Evolutionary conservation across 805 yeast species (phyloP).

Genomic region (Nakazawaea anatomiae): DNA sequence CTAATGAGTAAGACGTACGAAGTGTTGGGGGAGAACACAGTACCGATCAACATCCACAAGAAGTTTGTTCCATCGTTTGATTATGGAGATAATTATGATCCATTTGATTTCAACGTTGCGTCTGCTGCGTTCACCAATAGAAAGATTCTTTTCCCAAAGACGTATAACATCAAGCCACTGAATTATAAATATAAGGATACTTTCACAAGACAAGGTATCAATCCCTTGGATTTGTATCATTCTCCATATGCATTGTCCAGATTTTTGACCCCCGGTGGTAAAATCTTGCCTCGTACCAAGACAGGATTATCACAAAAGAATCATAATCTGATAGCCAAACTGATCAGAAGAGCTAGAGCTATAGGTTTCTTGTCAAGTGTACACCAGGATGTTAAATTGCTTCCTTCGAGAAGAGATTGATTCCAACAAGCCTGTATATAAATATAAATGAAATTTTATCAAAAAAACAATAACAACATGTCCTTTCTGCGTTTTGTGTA

Average conservation of each 20-base stretch:
- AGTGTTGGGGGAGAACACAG: conserved; percentile 17
- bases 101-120: conserved; percentile 71
- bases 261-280: conserved; percentile 67
- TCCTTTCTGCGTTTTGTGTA: too few relatives aligned
- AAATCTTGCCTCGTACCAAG: conserved; percentile 64
- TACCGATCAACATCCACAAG: conserved; percentile 24
- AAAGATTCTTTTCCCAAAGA: conserved; percentile 16
- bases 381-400: conserved; percentile 51
- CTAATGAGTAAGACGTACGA: conserved; percentile 9
- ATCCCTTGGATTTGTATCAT: conserved; percentile 67
- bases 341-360: conserved; percentile 74
- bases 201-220: conserved; percentile 37
- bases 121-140: conserved; percentile 46
- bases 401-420: conserved; percentile 5
- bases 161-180: conserved; percentile 10
- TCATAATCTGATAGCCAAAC: conserved; percentile 68
- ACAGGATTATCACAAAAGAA: conserved; percentile 63
- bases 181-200: conserved; percentile 11
- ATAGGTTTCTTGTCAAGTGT: conserved; percentile 74
- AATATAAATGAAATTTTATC: too few relatives aligned
- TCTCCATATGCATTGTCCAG: conserved; percentile 65
- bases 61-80: conserved; percentile 40
- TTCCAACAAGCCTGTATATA: not conserved
- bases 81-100: conserved; percentile 60
- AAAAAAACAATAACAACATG: too few relatives aligned